phyloP scores from a whole-genome alignment of 768 basidiomycete species.

The Xerocomellus dryophilus region DNA sequence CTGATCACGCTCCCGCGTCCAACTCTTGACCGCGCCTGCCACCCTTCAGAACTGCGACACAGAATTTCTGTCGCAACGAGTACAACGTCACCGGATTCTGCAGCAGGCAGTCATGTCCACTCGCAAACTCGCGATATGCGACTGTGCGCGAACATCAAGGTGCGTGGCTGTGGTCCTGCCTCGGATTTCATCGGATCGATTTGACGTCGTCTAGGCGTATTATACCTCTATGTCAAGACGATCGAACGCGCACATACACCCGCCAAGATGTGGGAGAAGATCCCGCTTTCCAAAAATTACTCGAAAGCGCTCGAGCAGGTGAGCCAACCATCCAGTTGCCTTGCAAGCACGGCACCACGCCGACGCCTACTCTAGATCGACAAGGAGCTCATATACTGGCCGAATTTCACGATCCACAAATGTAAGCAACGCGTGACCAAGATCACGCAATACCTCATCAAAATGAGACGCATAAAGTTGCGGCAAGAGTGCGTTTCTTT shows the following conservation, averaged over 20 bases:
- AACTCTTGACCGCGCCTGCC: slow-evolving; percentile 1
- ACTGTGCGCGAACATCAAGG: slow-evolving; percentile 98
- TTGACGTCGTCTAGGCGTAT: slow-evolving; percentile 48
- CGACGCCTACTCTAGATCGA: slow-evolving; percentile 65
- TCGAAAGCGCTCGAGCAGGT: slow-evolving; percentile 94
- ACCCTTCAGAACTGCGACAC: slow-evolving; percentile 75
- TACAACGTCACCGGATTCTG: slow-evolving; percentile 98
- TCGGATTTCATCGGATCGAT: not conserved
- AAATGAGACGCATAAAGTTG: slow-evolving; percentile 89
- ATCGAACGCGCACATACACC: slow-evolving; percentile 97
- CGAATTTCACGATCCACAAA: slow-evolving; percentile 95
- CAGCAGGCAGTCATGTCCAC: slow-evolving; percentile 90
- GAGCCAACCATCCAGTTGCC: slow-evolving; percentile 12
- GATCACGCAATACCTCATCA: slow-evolving; percentile 98
- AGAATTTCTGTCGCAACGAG: slow-evolving; percentile 98
- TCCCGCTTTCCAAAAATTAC: slow-evolving; percentile 92
- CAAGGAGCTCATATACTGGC: slow-evolving; percentile 95
- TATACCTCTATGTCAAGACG: slow-evolving; percentile 96
- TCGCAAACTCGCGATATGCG: slow-evolving; percentile 97
- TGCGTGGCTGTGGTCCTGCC: slow-evolving; percentile 26
- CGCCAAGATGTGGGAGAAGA: slow-evolving; percentile 96
- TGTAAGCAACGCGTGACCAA: slow-evolving; percentile 99
- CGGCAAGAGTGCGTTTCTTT: slow-evolving; percentile 68
- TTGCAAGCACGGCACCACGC: not conserved
- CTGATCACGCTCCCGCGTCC: not conserved